Conservation (phyloP, 345 rosid genomes). For the Populus nigra region DNA sequence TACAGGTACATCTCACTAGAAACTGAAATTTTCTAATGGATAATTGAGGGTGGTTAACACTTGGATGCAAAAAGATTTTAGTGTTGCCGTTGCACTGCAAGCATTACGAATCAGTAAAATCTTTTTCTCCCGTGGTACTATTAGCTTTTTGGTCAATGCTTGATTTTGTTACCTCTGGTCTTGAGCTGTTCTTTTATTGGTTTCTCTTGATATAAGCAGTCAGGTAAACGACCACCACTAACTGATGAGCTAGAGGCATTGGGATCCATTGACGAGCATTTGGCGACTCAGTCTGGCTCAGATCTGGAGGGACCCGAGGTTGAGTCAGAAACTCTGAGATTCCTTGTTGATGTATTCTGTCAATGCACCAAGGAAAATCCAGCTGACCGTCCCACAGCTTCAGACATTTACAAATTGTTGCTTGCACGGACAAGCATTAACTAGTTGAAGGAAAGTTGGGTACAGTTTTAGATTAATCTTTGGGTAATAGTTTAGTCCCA, state of each 20-base stretch:
- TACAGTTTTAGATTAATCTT: constrained; percentile 10
- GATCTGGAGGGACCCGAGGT: constrained; percentile 37
- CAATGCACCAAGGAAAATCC: constrained; percentile 74
- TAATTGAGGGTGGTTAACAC: not conserved
- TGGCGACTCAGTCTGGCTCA: constrained; percentile 26
- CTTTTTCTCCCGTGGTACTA: not conserved
- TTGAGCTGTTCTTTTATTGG: constrained; percentile 2
- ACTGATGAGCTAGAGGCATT: constrained; percentile 54
- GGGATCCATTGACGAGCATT: constrained; percentile 33
- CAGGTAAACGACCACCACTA: constrained; percentile 67
- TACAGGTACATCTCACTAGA: constrained; percentile 49
- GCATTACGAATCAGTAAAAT: not conserved
- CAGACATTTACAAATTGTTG: constrained; percentile 51
- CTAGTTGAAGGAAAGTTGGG: constrained; percentile 19
- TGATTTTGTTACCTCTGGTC: constrained; percentile 3
- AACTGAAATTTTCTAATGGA: not conserved
- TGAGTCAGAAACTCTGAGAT: constrained; percentile 50
- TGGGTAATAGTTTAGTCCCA: constrained; percentile 6
- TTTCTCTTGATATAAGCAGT: constrained; percentile 38
- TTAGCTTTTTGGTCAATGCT: not conserved
- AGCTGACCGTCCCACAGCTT: constrained; percentile 58
- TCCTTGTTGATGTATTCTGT: constrained; percentile 62
- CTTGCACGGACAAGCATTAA: constrained; percentile 27
- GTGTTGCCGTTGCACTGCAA: not conserved
- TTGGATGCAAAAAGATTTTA: not conserved